phyloP scores from a whole-genome alignment of 1,284 basidiomycete genomes.

The Stygiomarasmius scandens region DNA sequence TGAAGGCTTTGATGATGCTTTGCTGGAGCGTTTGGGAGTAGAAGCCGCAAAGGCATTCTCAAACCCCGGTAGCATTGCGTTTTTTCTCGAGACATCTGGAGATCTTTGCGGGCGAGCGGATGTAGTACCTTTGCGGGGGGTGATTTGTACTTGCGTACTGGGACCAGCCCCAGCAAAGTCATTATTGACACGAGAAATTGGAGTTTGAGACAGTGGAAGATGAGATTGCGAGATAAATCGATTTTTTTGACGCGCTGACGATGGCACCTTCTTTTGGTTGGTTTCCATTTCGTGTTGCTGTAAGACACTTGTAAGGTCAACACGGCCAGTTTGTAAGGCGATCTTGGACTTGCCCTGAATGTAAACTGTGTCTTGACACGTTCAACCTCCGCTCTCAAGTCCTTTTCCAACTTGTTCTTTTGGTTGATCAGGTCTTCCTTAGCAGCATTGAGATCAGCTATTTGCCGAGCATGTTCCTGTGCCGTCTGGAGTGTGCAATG shows the following conservation, averaged over 20 bases:
- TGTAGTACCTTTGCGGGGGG: conserved; percentile 10
- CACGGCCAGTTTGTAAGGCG: too few relatives aligned
- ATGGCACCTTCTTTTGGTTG: conserved; percentile 50
- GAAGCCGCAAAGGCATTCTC: conserved; percentile 48
- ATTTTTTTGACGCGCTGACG: conserved; percentile 45
- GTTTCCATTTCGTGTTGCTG: conserved; percentile 76
- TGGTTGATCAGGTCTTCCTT: conserved; percentile 63
- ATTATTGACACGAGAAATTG: conserved; percentile 31
- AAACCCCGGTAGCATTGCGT: conserved; percentile 47
- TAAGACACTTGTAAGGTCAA: too few relatives aligned
- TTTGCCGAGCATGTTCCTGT: conserved; percentile 59
- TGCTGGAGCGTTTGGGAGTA: conserved; percentile 30
- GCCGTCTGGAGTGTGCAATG: conserved; percentile 44
- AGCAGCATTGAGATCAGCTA: conserved; percentile 57
- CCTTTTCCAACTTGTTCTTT: conserved; percentile 55
- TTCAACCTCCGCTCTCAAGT: conserved; percentile 69
- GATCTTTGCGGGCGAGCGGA: conserved; percentile 19
- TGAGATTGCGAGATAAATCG: conserved; percentile 38
- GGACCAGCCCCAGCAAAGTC: conserved; percentile 27
- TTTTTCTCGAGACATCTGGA: conserved; percentile 34
- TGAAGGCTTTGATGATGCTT: not conserved
- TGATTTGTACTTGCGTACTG: conserved; percentile 28
- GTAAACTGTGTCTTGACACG: conserved; percentile 66
- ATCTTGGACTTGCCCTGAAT: conserved; percentile 55
- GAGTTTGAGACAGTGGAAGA: conserved; percentile 41